A percentile compares a stretch with the other conserved stretches of the same genome.
These are phyloP conservation scores for Epipyxis sp. DNA, from an alignment of 108 stramenopile species.

Conservation along the genomic window DNA sequence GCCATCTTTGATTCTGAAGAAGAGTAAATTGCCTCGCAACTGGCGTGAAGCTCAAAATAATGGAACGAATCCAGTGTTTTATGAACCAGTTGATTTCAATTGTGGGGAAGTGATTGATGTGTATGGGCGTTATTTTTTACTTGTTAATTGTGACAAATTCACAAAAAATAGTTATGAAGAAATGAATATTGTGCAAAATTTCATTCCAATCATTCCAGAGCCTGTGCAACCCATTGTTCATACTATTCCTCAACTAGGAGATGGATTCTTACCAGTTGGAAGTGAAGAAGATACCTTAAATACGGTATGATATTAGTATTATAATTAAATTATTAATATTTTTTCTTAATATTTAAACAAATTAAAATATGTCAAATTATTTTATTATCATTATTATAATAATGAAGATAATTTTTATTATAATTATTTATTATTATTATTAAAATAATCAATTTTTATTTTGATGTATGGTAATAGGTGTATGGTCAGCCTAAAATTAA, in stretches of 20 bases:
- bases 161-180: not conserved
- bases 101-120: conserved; percentile 24
- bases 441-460: no score
- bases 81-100: not conserved
- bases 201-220: not conserved
- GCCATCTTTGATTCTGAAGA: conserved; percentile 7
- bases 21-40: conserved; percentile 7
- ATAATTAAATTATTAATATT: no score
- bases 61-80: not conserved
- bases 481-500: not conserved
- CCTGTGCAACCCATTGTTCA: not conserved
- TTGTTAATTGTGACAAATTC: conserved; percentile 7
- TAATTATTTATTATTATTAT: no score
- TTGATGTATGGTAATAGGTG: no score
- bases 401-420: no score
- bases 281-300: conserved; percentile 11
- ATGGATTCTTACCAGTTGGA: conserved; percentile 28
- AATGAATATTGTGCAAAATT: not conserved
- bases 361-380: no score
- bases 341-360: no score
- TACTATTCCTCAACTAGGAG: not conserved
- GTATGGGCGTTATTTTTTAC: conserved; percentile 21
- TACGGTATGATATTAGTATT: no score
- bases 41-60: not conserved
- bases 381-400: no score